Percentiles rank a stretch among this genome's conserved stretches.
phyloP scores from a whole-genome alignment of 768 basidiomycete species.

The Phaeotremella fagi region DNA sequence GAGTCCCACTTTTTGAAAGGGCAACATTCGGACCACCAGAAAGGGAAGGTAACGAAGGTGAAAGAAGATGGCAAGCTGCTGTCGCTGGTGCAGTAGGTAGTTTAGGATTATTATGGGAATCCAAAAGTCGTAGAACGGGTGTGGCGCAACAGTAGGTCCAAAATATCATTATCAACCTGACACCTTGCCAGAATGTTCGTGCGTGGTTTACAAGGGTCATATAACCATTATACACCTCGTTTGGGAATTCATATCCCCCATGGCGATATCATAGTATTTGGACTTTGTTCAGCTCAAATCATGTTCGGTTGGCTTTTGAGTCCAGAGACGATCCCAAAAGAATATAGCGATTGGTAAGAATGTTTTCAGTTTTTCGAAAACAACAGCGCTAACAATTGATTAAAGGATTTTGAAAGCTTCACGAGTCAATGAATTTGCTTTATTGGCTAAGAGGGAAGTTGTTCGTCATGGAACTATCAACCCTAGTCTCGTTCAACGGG shows the following conservation, averaged over 20 bases:
- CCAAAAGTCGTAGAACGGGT: conserved; percentile 29
- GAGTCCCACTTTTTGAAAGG: conserved; percentile 23
- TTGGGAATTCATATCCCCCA: conserved; percentile 69
- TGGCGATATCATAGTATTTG: conserved; percentile 77
- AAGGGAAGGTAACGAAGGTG: conserved; percentile 36
- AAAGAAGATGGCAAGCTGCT: conserved; percentile 47
- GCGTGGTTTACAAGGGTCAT: conserved; percentile 80
- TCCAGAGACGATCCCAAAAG: conserved; percentile 76
- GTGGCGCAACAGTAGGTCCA: conserved; percentile 45
- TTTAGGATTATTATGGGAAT: conserved; percentile 44
- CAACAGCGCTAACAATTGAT: neutral
- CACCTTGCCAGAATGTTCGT: conserved; percentile 41
- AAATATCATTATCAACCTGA: neutral
- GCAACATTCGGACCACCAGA: conserved; percentile 45
- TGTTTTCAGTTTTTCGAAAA: neutral
- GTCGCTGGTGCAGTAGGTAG: conserved; percentile 46
- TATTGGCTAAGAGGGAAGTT: conserved; percentile 61
- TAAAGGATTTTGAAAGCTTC: conserved; percentile 67
- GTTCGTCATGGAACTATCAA: conserved; percentile 60
- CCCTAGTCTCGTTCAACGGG: conserved; percentile 56
- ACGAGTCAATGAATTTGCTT: conserved; percentile 58
- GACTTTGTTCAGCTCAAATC: conserved; percentile 79
- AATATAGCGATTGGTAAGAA: conserved; percentile 67
- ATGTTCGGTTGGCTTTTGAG: conserved; percentile 70
- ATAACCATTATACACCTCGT: conserved; percentile 68